Evolutionary conservation across 2,329 filamentous ascomycete genomes (phyloP), one percentile per base, ranked within the genome.

Genomic region (Ophiobolus disseminans): DNA sequence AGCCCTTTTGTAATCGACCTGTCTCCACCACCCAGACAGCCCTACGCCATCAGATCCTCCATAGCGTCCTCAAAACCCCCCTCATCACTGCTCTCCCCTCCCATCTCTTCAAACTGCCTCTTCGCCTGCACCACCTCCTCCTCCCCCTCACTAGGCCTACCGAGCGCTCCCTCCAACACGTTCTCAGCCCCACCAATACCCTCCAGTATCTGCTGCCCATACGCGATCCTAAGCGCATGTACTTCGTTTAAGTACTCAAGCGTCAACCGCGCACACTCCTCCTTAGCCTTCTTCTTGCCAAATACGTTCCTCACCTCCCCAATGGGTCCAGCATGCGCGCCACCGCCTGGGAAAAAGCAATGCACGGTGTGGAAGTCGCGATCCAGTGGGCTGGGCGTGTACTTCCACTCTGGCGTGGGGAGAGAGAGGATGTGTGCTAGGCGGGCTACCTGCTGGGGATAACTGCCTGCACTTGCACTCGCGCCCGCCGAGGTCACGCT

Each of bases 281-380:
- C 76, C 61, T 76, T 80, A 0, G 78, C 78, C 38, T 69, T 76
- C 64, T 79, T 80, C 69, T 76, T 77, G 2, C 80, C 80, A 51
- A 66, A 76, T 0, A 81, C 64, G 44, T 75, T 67, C 0, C 64
- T 50, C 2, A 78, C 73, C 44, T 74, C 63, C 19, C 76, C 79
- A 14, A 81, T 58, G 3, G 70, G 66, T 0, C 65, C 68, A 6
- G 43, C 47, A 14, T 65, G 62, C 39, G 32, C 34, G 1, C 62
- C 65, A 0, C 45, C 57, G 26, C 52, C 48, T 20, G 45, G 42
- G 41, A 78, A 79, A 31, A 45, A 60, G 25, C 73, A 76, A 1
- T 62, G 45, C 8, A 73, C 70, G 20, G 63, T 67, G 55, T 73
- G 66, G 49, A 77, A 73, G 1, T 60, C 57, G 0, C 61, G 53